Conservation (phyloP, 225 moss, liverwort and hornwort genomes). For the Ulota crispa region DNA sequence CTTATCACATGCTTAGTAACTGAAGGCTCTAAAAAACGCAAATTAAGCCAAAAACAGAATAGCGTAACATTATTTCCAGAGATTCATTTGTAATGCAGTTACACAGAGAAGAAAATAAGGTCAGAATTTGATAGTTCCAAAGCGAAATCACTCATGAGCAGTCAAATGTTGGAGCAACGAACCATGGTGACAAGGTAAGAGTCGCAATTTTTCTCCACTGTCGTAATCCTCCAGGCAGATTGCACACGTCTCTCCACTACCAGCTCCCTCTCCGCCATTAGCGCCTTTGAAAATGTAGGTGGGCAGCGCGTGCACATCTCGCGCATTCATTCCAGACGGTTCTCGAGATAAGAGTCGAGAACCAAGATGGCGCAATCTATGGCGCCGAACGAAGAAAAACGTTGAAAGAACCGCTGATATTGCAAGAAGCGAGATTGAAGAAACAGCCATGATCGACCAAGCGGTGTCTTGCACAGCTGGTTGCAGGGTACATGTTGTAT, state of each 20-base stretch:
- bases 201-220: conserved; percentile 81
- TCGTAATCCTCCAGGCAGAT: conserved; percentile 98
- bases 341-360: conserved; percentile 69
- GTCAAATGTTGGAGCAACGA: conserved; percentile 13
- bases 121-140: neutral
- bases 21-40: neutral
- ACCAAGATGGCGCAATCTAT: conserved; percentile 81
- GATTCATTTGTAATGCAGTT: neutral
- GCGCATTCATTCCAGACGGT: conserved; percentile 75
- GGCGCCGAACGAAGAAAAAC: conserved; percentile 96
- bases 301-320: conserved; percentile 83
- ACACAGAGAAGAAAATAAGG: neutral
- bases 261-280: conserved; percentile 60
- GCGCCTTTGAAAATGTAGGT: conserved; percentile 69
- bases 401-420: conserved; percentile 86
- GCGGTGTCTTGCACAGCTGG: conserved; percentile 91
- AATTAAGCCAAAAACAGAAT: neutral
- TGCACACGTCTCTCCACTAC: conserved; percentile 86
- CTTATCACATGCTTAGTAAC: no score
- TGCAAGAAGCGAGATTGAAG: conserved; percentile 91
- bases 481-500: conserved; percentile 72
- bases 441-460: conserved; percentile 99
- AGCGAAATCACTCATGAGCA: neutral
- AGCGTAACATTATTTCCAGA: neutral
- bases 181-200: conserved; percentile 95